Percentiles rank a stretch among this genome's conserved stretches.
Conservation (phyloP, 2,329 filamentous ascomycete species). For the Stenocarpella maydis region DNA sequence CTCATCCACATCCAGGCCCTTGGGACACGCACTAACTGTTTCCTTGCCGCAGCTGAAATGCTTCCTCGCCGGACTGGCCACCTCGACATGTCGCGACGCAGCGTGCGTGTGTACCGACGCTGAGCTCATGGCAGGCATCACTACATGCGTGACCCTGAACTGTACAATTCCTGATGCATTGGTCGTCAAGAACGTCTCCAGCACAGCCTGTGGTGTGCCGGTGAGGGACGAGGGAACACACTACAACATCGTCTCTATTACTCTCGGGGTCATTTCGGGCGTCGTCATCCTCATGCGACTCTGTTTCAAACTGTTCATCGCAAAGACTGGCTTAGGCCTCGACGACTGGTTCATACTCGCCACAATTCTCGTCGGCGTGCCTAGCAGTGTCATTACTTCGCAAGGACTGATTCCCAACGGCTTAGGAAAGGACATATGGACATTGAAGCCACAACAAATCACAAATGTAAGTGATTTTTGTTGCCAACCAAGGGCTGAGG, state of each 20-base stretch:
- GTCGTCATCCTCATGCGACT: constrained; percentile 50
- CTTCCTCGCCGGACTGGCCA: constrained; percentile 7
- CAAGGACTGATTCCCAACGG: constrained; percentile 49
- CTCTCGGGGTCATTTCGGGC: constrained; percentile 46
- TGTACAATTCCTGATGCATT: constrained; percentile 23
- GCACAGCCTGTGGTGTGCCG: constrained; percentile 30
- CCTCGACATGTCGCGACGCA: constrained; percentile 20
- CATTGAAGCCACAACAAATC: constrained; percentile 35
- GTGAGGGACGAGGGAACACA: constrained; percentile 21
- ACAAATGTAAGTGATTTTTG: constrained; percentile 27
- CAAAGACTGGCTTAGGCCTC: constrained; percentile 44
- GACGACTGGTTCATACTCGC: constrained; percentile 48
- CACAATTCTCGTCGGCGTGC: constrained; percentile 41
- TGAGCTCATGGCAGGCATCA: constrained; percentile 9
- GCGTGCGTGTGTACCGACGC: constrained; percentile 30
- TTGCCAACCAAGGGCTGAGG: not conserved
- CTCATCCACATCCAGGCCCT: not conserved
- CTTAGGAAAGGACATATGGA: constrained; percentile 38
- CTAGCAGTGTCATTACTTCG: constrained; percentile 44
- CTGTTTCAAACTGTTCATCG: constrained; percentile 43
- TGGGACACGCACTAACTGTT: not conserved
- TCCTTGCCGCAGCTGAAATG: constrained; percentile 24
- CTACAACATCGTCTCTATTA: constrained; percentile 29
- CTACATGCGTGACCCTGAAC: constrained; percentile 26
- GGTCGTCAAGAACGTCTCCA: constrained; percentile 33